Evolutionary conservation across 208 protist species (phyloP).

Genomic region (Naegleria fowleri): DNA sequence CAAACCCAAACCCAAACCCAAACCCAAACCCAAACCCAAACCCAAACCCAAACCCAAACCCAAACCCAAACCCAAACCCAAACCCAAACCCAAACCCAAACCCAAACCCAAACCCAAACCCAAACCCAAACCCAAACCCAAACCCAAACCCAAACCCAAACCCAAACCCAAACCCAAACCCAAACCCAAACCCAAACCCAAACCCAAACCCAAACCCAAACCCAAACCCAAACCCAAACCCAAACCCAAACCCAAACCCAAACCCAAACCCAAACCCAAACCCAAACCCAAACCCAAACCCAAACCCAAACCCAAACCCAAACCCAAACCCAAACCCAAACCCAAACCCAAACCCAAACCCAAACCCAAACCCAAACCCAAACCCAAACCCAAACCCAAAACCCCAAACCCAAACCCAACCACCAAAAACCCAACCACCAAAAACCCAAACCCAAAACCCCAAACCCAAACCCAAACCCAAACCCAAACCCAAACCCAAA

Average conservation of each 20-base stretch:
- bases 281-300: slow-evolving; percentile 21
- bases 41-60: neutral
- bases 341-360: slow-evolving; percentile 29
- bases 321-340: slow-evolving; percentile 35
- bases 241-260: neutral
- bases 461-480: slow-evolving; percentile 33
- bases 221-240: slow-evolving; percentile 30
- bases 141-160: slow-evolving; percentile 9
- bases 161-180: slow-evolving; percentile 32
- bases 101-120: slow-evolving; percentile 21
- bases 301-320: slow-evolving; percentile 38
- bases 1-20: neutral
- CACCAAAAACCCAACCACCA: slow-evolving; percentile 29
- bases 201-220: slow-evolving; percentile 34
- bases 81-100: neutral
- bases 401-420: slow-evolving; percentile 30
- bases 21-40: neutral
- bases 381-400: slow-evolving; percentile 30
- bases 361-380: slow-evolving; percentile 29
- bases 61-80: neutral
- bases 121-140: slow-evolving; percentile 19
- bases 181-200: slow-evolving; percentile 34
- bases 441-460: slow-evolving; percentile 28
- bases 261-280: neutral
- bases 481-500: slow-evolving; percentile 33